A percentile compares a stretch with the other conserved stretches of the same genome.
Evolutionary conservation across 768 basidiomycete species (phyloP).

Genomic region (Infundibulicybe gibba): DNA sequence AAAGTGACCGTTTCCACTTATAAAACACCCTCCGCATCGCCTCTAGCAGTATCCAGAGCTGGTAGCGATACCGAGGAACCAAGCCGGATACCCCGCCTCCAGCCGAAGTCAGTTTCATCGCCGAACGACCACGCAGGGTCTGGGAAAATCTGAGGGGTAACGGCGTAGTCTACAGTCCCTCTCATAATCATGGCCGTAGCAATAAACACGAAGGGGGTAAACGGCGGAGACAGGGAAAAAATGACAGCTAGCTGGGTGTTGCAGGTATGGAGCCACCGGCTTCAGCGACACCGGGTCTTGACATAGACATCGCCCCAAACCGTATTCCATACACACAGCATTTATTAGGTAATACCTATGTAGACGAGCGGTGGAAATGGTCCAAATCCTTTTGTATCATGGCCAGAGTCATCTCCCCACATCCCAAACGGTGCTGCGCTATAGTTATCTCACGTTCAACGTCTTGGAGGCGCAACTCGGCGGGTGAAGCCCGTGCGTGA

Average conservation of each 20-base stretch:
- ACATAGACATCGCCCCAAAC: too few species aligned
- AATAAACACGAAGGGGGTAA: conserved; percentile 3
- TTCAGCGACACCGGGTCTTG: too few species aligned
- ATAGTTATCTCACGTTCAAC: too few species aligned
- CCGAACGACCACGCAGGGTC: conserved; percentile 21
- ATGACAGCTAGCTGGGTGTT: conserved; percentile 3
- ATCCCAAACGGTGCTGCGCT: too few species aligned
- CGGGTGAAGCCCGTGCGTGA: too few species aligned
- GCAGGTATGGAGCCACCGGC: too few species aligned
- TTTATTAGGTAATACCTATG: too few species aligned
- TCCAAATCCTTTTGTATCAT: too few species aligned
- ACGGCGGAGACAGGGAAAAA: neutral
- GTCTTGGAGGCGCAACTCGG: too few species aligned
- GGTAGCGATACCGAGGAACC: conserved; percentile 31
- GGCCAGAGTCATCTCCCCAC: too few species aligned
- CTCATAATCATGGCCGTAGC: conserved; percentile 3
- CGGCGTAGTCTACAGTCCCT: conserved; percentile 32
- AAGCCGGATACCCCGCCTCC: conserved; percentile 36
- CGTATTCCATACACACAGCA: too few species aligned
- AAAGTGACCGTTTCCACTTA: conserved; percentile 54
- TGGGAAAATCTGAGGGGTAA: conserved; percentile 40
- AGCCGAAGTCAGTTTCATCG: conserved; percentile 30
- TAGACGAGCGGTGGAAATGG: too few species aligned
- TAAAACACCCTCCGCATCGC: conserved; percentile 32
- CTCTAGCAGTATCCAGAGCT: conserved; percentile 28